These are phyloP conservation scores for Ambrosiella xylebori DNA, from an alignment of 2,329 filamentous ascomycete genomes.

Conservation along the genomic window DNA sequence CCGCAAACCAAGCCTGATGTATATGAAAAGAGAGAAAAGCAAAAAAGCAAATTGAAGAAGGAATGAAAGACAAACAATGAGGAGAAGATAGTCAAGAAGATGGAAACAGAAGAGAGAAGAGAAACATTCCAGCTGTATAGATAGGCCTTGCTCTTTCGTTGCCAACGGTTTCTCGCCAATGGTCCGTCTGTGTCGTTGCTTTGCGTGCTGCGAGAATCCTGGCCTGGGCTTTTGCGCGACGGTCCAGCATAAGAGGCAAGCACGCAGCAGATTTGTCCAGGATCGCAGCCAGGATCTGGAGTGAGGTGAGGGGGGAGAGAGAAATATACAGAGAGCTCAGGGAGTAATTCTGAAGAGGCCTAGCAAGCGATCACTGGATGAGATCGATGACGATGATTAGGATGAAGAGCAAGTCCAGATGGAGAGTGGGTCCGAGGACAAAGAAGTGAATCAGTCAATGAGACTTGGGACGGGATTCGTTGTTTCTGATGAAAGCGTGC, in stretches of 20 bases:
- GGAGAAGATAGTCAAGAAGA: not conserved
- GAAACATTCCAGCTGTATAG: not conserved
- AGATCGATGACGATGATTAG: too few species aligned
- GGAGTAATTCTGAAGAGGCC: not conserved
- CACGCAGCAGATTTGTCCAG: slow-evolving; percentile 2
- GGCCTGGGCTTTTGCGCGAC: not conserved
- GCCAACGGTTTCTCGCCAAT: not conserved
- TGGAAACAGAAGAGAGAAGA: not conserved
- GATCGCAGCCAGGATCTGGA: not conserved
- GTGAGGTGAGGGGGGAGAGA: not conserved
- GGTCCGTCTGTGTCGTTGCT: slow-evolving; percentile 1
- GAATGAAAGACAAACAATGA: too few species aligned
- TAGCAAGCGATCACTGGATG: too few species aligned
- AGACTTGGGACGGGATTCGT: too few species aligned
- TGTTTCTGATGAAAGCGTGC: not conserved
- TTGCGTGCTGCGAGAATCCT: slow-evolving; percentile 2
- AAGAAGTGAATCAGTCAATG: too few species aligned
- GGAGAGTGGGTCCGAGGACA: too few species aligned
- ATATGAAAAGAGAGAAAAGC: too few species aligned
- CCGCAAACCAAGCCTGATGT: too few species aligned
- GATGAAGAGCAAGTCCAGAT: too few species aligned
- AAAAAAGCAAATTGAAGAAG: too few species aligned
- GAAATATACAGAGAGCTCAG: not conserved
- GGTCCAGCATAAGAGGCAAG: not conserved
- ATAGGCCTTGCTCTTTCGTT: not conserved